Evolutionary conservation across 2,329 filamentous ascomycete species (phyloP), one percentile per base, ranked within the genome.

Genomic region (Alternaria triticimaculans): DNA sequence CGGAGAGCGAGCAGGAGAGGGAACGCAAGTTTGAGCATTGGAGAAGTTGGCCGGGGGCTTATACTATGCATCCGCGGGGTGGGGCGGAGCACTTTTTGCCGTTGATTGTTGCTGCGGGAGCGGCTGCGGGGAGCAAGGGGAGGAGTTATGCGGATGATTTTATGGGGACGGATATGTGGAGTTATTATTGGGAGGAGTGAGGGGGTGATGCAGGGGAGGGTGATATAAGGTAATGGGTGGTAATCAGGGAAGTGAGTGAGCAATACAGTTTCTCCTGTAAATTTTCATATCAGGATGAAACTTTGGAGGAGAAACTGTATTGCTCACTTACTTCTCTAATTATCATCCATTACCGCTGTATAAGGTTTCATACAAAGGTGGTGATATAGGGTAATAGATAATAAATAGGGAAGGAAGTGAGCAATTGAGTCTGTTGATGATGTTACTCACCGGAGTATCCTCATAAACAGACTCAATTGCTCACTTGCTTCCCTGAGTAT

Each of bases 71-170:
- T 72, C 87, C 87, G 3, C 76, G 77, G 2, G 73, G 80, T 10
- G 86, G 84, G 0, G 86, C 85, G 0, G 87, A 89, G 76, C 87
- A 89, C 67, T 88, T 89, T 58, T 76, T 89, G 82, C 87, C 87
- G 62, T 73, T 89, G 76, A 72, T 88, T 49, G 87, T 89, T 30
- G 86, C 84, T 68, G 85, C 86, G 4, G 86, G 84, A 0, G 86
- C 84, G 0, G 82, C 75, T 9, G 83, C 83, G 6, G 66, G 73
- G 20, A 84, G 82, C 53, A 75, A 75, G 72, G 82, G 78, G 18
- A 78, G 76, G 66, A 75, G 65, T 14, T 88, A 87, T 67, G 76
- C 74, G n/a, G 87, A 88, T 73, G 76, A 82, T 6, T 87, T 82
- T 65, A 25, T 78, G 54, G 85, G 84, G 3, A 60, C 86, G 37